Evolutionary conservation across 2,329 filamentous ascomycete genomes (phyloP), one percentile per base, ranked within the genome.

Genomic region (Calonectria pauciramosa): DNA sequence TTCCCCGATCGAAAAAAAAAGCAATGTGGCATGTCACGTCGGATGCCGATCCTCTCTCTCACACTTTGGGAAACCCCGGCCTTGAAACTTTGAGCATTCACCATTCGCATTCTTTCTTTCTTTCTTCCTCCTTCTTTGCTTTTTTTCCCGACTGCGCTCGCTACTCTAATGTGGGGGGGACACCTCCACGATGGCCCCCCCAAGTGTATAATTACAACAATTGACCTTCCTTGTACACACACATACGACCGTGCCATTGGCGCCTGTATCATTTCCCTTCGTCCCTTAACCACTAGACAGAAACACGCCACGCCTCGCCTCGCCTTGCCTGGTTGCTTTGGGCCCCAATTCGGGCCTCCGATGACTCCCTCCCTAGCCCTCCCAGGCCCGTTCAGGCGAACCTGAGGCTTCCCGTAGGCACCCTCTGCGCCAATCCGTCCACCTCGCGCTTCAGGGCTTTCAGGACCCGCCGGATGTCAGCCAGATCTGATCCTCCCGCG

Each of bases 391-490:
- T 70, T 86, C 82, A 89, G 80, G 86, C 84, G 81, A 89, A 90
- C 65, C 88, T 85, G 73, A 90, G 78, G 75, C 84, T 87, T 54
- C 84, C 85, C 16, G 84, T 82, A 5, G 86, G 84, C n/a, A 84
- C 83, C 51, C 87, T 82, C 79, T 88, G 86, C 26, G 86, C 82
- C 65, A 90, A 75, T 8, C 85, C 86, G 6, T 87, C 85, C 14
- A 89, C 86, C 26, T 88, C 85, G 67, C 88, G 84, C 77, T 84
- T 85, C 63, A 88, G 77, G 32, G 85, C 84, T 79, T 84, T 86
- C 52, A 90, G 81, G 68, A 84, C 82, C 20, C 87, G 82, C 71
- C 86, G 80, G 41, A 90, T 79, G 52, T 89, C 87, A 23, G 84
- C 83, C 30, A 88, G 80, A 67, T 89, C 88, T 41, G 85, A 80